These are phyloP conservation scores for Flaveria ramosissima DNA, from an alignment of 129 eudicot genomes.

Conservation along the genomic window DNA sequence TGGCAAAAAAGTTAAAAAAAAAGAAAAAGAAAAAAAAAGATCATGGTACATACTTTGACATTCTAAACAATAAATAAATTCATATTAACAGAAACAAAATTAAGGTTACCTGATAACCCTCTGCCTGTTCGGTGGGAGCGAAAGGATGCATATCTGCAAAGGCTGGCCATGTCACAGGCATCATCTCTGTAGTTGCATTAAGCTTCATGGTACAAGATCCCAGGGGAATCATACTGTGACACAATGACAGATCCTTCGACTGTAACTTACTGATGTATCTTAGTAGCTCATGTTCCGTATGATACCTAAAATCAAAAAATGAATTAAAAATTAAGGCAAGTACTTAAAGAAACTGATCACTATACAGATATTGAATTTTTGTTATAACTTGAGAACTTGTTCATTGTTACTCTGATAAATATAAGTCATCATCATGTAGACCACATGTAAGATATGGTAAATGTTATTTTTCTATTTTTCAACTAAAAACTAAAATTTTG, in stretches of 20 bases:
- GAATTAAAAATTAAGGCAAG: not conserved
- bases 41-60: not conserved
- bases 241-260: slow-evolving; percentile 83
- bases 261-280: slow-evolving; percentile 82
- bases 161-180: slow-evolving; percentile 96
- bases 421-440: not conserved
- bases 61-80: not conserved
- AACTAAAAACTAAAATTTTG: not conserved
- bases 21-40: not conserved
- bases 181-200: slow-evolving; percentile 98
- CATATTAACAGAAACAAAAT: not conserved
- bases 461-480: not conserved
- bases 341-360: not conserved
- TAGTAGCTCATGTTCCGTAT: slow-evolving; percentile 96
- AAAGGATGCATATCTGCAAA: slow-evolving; percentile 88
- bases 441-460: not conserved
- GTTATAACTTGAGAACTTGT: not conserved
- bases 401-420: not conserved
- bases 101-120: slow-evolving; percentile 70
- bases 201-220: slow-evolving; percentile 99
- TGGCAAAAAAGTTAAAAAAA: slow-evolving; percentile 22
- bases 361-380: not conserved
- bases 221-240: slow-evolving; percentile 98
- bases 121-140: slow-evolving; percentile 81
- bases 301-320: slow-evolving; percentile 45